Conservation (phyloP, 2,329 filamentous ascomycete genomes). For the Aureobasidium sp. region DNA sequence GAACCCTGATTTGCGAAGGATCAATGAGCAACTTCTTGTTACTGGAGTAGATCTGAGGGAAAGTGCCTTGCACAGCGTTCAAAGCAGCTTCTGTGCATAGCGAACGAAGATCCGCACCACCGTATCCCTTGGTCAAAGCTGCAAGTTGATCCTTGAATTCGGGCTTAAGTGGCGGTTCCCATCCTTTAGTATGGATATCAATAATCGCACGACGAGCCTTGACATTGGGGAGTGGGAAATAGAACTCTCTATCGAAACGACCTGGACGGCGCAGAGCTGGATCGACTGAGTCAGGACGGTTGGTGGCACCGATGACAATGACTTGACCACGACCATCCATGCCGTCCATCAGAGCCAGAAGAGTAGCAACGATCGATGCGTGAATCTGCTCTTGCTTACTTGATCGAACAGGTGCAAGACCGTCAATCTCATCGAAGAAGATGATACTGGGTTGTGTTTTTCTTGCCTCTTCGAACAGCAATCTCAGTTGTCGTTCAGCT, state of each 20-base stretch:
- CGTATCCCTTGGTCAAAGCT: slow-evolving; percentile 88
- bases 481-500: slow-evolving; percentile 84
- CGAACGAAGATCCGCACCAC: slow-evolving; percentile 87
- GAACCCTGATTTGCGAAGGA: slow-evolving; percentile 71
- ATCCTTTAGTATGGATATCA: slow-evolving; percentile 90
- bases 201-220: slow-evolving; percentile 77
- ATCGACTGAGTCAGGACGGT: slow-evolving; percentile 92
- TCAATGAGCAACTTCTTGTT: slow-evolving; percentile 86
- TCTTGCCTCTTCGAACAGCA: slow-evolving; percentile 91
- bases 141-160: slow-evolving; percentile 77
- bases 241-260: slow-evolving; percentile 95
- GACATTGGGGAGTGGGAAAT: slow-evolving; percentile 83
- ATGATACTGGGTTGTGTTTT: slow-evolving; percentile 98
- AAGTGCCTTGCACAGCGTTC: slow-evolving; percentile 91
- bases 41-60: slow-evolving; percentile 90
- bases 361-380: slow-evolving; percentile 89
- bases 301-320: slow-evolving; percentile 97
- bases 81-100: slow-evolving; percentile 92
- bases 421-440: slow-evolving; percentile 99
- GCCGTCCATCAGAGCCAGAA: slow-evolving; percentile 92
- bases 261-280: slow-evolving; percentile 89
- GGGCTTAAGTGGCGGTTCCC: slow-evolving; percentile 67
- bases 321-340: slow-evolving; percentile 98
- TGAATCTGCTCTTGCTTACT: slow-evolving; percentile 99
- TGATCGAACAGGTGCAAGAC: slow-evolving; percentile 86